phyloP scores from a whole-genome alignment of 2,329 filamentous ascomycete species.

The Diaporthe sp. region DNA sequence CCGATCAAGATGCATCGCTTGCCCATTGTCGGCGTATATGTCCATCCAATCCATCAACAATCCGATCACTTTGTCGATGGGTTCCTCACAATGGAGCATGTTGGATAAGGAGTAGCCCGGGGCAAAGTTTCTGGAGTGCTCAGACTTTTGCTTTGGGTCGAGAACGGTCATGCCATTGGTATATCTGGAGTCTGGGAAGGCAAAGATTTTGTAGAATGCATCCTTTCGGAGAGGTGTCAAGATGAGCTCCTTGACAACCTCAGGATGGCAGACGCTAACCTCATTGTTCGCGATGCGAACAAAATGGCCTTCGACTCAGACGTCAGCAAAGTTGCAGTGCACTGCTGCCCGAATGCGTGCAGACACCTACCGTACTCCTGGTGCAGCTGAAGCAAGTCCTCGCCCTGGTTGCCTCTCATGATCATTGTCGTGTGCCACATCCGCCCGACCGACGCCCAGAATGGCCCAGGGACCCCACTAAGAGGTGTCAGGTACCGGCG shows the following conservation, averaged over 20 bases:
- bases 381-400: slow-evolving; percentile 53
- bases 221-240: slow-evolving; percentile 54
- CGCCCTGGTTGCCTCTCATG: slow-evolving; percentile 54
- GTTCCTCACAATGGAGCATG: slow-evolving; percentile 41
- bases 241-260: slow-evolving; percentile 57
- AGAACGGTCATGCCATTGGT: slow-evolving; percentile 57
- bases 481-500: slow-evolving; percentile 55
- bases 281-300: slow-evolving; percentile 60
- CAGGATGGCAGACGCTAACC: slow-evolving; percentile 58
- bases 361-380: slow-evolving; percentile 49
- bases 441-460: slow-evolving; percentile 55
- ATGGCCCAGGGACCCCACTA: slow-evolving; percentile 57
- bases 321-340: background rate
- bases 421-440: slow-evolving; percentile 57
- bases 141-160: slow-evolving; percentile 52
- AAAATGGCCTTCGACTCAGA: slow-evolving; percentile 47
- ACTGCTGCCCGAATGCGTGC: background rate
- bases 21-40: slow-evolving; percentile 34
- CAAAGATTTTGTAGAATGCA: slow-evolving; percentile 51
- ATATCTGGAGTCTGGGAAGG: slow-evolving; percentile 57
- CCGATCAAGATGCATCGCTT: slow-evolving; percentile 44
- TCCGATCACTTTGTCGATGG: slow-evolving; percentile 39
- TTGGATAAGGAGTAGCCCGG: slow-evolving; percentile 52
- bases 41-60: slow-evolving; percentile 43
- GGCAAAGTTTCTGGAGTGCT: slow-evolving; percentile 51